Evolutionary conservation across 805 yeast species (phyloP), one percentile per base, ranked within the genome.

Genomic region (Metschnikowia cerradonensis): DNA sequence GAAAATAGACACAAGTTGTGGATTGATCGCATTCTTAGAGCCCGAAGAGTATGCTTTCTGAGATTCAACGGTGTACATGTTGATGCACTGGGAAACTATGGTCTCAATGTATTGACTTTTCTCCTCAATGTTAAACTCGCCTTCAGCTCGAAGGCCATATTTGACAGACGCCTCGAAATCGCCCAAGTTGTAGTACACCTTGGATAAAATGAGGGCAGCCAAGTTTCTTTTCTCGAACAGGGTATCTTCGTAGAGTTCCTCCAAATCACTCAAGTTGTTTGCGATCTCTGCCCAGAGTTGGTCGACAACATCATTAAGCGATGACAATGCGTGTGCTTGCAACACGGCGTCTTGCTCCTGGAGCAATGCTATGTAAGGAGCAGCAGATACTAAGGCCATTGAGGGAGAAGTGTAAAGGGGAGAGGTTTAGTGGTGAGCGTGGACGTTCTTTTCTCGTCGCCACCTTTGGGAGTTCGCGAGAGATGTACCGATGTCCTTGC

Each of bases 271-370:
- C 54, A 94, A 81, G 63, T 80, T 84, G 71, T 94, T 94, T 51
- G 99, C 96, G 51, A 94, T 88, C 73, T 94, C 98, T 2, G 99
- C 90, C 99, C 99, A 94, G 52, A 90, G 78, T 68, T 89, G 91
- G 71, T 90, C 96, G 47, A 90, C 97, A 46, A 87, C 80, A 26
- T 73, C 79, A 65, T 90, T 88, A 58, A 94, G 80, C 17, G 96
- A 84, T 50, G 84, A 75, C 63, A 94, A 78, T 17, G 98, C 99
- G 65, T 89, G 88, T 34, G 85, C 76, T 67, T 90, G 91, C 58
- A 94, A 80, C 47, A 78, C 70, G 45, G 79, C 71, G 66, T 94
- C 97, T 7, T 83, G 77, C 72, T 94, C 99, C 54, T 83, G 82
- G 64, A 94, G 77, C 55, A 94, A 80, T 37, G 98, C 96, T 69